Conservation (phyloP, 2,329 filamentous ascomycete genomes). For the Neopestalotiopsis clavispora region DNA sequence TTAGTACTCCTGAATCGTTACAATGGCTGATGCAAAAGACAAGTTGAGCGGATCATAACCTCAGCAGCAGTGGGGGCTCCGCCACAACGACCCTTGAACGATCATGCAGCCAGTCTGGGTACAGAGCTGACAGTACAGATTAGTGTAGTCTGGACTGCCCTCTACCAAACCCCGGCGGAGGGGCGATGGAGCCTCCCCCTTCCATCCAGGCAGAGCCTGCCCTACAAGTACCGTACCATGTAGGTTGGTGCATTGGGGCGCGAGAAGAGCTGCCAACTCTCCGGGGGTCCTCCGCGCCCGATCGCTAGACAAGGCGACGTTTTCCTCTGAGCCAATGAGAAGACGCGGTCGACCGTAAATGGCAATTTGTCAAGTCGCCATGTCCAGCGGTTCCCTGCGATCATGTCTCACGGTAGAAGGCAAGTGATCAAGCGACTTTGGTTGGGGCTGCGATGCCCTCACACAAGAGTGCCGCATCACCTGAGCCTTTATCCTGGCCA, state of each 20-base stretch:
- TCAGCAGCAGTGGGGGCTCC: background rate
- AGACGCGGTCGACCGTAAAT: conserved; percentile 8
- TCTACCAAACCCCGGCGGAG: background rate
- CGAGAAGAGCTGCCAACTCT: background rate
- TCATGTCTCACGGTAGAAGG: background rate
- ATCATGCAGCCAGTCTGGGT: background rate
- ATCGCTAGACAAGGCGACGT: background rate
- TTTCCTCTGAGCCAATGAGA: conserved; percentile 5
- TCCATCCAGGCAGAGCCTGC: background rate
- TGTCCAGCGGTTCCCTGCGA: background rate
- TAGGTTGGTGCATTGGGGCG: background rate
- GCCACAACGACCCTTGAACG: background rate
- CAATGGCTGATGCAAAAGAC: background rate
- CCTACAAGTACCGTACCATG: background rate
- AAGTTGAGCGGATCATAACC: background rate
- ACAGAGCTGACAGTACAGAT: background rate
- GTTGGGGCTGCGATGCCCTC: background rate
- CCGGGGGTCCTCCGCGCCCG: background rate
- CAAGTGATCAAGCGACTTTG: background rate
- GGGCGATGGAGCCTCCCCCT: conserved; percentile 1
- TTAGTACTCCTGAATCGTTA: background rate
- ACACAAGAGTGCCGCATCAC: background rate
- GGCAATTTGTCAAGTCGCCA: conserved; percentile 8
- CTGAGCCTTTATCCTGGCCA: background rate
- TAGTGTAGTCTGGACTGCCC: background rate